phyloP scores from a whole-genome alignment of 1,284 basidiomycete species.

The Thelephora terrestris region DNA sequence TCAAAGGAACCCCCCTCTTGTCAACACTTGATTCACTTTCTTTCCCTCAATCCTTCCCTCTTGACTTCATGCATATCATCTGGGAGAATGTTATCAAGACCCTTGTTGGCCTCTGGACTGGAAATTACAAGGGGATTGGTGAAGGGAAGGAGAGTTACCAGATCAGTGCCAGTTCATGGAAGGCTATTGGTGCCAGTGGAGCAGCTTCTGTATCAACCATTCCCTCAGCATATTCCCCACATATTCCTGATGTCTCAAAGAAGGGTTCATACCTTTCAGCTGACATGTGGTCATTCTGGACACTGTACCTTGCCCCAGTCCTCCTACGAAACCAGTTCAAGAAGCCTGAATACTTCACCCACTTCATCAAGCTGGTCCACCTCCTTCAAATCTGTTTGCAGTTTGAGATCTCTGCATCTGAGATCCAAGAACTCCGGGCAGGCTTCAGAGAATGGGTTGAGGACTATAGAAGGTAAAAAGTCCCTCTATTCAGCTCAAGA shows the following conservation, averaged over 20 bases:
- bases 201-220: slow-evolving; percentile 22
- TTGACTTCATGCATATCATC: slow-evolving; percentile 40
- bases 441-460: slow-evolving; percentile 32
- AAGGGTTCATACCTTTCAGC: too few relatives aligned
- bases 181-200: slow-evolving; percentile 27
- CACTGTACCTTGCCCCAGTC: slow-evolving; percentile 20
- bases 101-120: slow-evolving; percentile 30
- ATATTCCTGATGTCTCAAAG: slow-evolving; percentile 31
- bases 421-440: slow-evolving; percentile 22
- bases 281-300: slow-evolving; percentile 29
- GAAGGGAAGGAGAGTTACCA: slow-evolving; percentile 23
- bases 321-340: slow-evolving; percentile 24
- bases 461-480: slow-evolving; percentile 34
- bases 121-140: slow-evolving; percentile 28
- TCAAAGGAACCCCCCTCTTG: slow-evolving; percentile 31
- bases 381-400: slow-evolving; percentile 31
- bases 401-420: slow-evolving; percentile 25
- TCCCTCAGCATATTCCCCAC: slow-evolving; percentile 28
- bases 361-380: slow-evolving; percentile 31
- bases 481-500: slow-evolving; percentile 11
- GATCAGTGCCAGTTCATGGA: slow-evolving; percentile 25
- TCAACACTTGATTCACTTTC: slow-evolving; percentile 23
- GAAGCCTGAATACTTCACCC: slow-evolving; percentile 27
- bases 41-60: slow-evolving; percentile 32
- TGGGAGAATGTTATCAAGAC: slow-evolving; percentile 32